Evolutionary conservation across 106 monocot species (phyloP).

Genomic region (Dactylorhiza incarnata): DNA sequence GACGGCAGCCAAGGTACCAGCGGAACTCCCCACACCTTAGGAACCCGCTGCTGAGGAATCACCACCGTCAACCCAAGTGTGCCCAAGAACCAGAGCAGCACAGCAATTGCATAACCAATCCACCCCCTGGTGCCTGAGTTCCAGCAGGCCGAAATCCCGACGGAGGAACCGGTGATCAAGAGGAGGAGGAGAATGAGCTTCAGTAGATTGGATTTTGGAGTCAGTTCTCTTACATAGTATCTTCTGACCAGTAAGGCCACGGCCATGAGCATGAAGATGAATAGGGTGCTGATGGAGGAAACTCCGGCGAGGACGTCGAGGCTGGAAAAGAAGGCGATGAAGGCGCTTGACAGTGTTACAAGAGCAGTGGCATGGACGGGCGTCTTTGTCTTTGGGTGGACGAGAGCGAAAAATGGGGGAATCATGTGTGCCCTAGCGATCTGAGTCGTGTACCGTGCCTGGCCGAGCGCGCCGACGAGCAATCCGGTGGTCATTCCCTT

Average conservation of each 20-base stretch:
- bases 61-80: constrained; percentile 17
- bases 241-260: constrained; percentile 26
- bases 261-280: constrained; percentile 32
- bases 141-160: constrained; percentile 24
- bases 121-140: constrained; percentile 18
- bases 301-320: constrained; percentile 16
- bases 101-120: constrained; percentile 23
- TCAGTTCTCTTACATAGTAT: constrained; percentile 18
- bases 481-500: constrained; percentile 33
- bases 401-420: constrained; percentile 27
- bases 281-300: constrained; percentile 25
- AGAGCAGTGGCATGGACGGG: constrained; percentile 23
- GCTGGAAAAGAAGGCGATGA: constrained; percentile 25
- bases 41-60: constrained; percentile 15
- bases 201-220: constrained; percentile 9
- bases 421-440: constrained; percentile 30
- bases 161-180: constrained; percentile 13
- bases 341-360: constrained; percentile 14
- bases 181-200: constrained; percentile 16
- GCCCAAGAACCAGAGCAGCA: constrained; percentile 20
- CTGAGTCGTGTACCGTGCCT: constrained; percentile 30
- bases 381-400: constrained; percentile 28
- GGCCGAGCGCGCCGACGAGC: constrained; percentile 28
- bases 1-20: constrained; percentile 37
- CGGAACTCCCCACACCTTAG: constrained; percentile 33